Evolutionary conservation across 2,329 filamentous ascomycete species (phyloP), one percentile per base, ranked within the genome.

Genomic region (Aspergillus tanneri): DNA sequence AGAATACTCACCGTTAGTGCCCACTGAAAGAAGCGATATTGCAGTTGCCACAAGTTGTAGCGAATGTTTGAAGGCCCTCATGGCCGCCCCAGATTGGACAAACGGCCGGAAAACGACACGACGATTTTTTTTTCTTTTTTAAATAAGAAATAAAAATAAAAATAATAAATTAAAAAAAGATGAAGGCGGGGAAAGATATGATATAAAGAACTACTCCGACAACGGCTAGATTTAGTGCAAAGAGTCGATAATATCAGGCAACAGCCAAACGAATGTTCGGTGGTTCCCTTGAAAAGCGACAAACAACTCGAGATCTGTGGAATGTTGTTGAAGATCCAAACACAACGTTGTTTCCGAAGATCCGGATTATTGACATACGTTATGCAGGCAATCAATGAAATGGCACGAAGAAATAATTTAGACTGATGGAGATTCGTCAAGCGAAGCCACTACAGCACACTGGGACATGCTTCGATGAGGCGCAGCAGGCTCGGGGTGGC

Each of bases 11-110:
- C 58, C 58, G 43, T 51, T 30, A 5, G 49, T 51, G 25, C 47
- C 32, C 8, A 36, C 38, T 28, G 52, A 47, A 42, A 66, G 53
- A 32, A 67, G 30, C 9, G 60, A 58, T 28, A 65, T 34, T 36
- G 52, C 54, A 50, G 59, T 57, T 43, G 61, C 56, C 54, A 63
- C 38, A 28, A 63, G 52, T 32, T 60, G 56, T 47, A 65, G 37
- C 39, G 64, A 50, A 46, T 46, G 54, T 27, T 52, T 55, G 30
- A 62, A 46, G 41, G 61, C 47, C 54, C 54, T 57, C 65, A 68
- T 68, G 46, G 45, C 52, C 50, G 44, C 27, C 24, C 19, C 47
- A 41, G 50, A 42, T n/a, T 47, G 40, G 49, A 42, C 24, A 14
- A 36, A 44, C 42, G 35, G 40, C 49, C 36, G 44, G 34, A 43